Evolutionary conservation across 306 rosid species (phyloP).

Genomic region (Pterocarpus macrocarpus): DNA sequence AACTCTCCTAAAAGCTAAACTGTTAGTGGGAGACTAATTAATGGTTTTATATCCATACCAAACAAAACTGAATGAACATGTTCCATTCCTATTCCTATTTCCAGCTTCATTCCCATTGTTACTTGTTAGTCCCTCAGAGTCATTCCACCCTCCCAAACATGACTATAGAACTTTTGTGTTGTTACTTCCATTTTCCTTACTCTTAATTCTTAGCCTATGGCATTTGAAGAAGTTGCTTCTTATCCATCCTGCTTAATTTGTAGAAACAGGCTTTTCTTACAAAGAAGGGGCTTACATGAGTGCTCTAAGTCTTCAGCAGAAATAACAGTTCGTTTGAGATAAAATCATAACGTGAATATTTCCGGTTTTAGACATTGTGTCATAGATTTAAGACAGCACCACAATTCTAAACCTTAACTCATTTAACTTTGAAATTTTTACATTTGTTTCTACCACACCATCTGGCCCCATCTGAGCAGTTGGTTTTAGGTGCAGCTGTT

Average conservation of each 20-base stretch:
- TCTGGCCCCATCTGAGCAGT: background rate
- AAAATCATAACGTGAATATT: slow-evolving; percentile 22
- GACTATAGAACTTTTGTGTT: background rate
- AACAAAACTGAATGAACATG: background rate
- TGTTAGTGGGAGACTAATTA: background rate
- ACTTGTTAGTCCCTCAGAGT: background rate
- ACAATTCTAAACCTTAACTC: background rate
- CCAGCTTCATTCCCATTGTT: background rate
- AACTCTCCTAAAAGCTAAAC: background rate
- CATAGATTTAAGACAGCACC: background rate
- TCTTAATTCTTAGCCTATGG: background rate
- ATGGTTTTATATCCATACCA: background rate
- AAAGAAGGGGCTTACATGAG: slow-evolving; percentile 6
- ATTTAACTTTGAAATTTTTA: background rate
- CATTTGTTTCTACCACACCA: background rate
- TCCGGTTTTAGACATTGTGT: slow-evolving; percentile 20
- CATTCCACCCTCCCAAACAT: background rate
- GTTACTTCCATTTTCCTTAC: background rate
- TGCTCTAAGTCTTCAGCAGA: background rate
- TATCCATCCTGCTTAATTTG: slow-evolving; percentile 23
- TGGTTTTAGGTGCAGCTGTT: slow-evolving; percentile 14
- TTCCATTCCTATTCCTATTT: background rate
- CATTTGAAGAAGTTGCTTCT: slow-evolving; percentile 4
- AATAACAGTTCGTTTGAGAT: background rate
- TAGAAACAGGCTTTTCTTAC: background rate